Percentiles rank a stretch among this genome's conserved stretches.
Conservation (phyloP, 768 basidiomycete species). For the Mycena kentingensis region DNA sequence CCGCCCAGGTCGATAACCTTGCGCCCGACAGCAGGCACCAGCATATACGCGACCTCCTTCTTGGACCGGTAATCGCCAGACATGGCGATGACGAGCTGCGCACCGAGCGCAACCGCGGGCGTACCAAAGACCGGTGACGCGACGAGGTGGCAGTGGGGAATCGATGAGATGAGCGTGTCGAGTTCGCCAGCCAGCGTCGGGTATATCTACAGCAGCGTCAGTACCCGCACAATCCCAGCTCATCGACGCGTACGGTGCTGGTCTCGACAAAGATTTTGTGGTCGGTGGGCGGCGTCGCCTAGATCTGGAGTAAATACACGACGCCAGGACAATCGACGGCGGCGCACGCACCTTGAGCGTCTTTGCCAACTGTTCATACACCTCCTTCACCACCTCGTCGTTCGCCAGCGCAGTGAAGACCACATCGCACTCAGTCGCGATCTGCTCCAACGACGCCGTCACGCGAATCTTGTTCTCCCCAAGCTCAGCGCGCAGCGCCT, state of each 20-base stretch:
- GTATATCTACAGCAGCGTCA: slow-evolving; percentile 46
- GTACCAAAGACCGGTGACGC: slow-evolving; percentile 79
- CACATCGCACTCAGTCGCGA: slow-evolving; percentile 70
- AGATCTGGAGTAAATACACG: slow-evolving; percentile 13
- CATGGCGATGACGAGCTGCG: slow-evolving; percentile 72
- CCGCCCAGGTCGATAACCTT: slow-evolving; percentile 82
- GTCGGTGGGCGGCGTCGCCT: slow-evolving; percentile 47
- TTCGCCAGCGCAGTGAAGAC: slow-evolving; percentile 73
- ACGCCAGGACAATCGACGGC: not conserved
- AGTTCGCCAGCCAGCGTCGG: slow-evolving; percentile 65
- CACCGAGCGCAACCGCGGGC: slow-evolving; percentile 64
- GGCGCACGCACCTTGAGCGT: slow-evolving; percentile 52
- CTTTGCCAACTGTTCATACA: slow-evolving; percentile 62
- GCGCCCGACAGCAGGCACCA: slow-evolving; percentile 76
- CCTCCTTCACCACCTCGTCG: slow-evolving; percentile 66
- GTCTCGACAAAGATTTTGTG: slow-evolving; percentile 85
- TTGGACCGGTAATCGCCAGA: slow-evolving; percentile 82
- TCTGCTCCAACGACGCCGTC: slow-evolving; percentile 56
- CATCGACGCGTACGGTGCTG: slow-evolving; percentile 61
- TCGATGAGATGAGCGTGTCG: slow-evolving; percentile 62
- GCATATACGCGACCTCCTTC: slow-evolving; percentile 74
- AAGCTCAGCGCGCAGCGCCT: slow-evolving; percentile 57
- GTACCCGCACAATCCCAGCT: not conserved
- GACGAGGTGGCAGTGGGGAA: slow-evolving; percentile 64
- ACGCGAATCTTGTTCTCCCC: slow-evolving; percentile 56